Conservation (phyloP, 2,329 filamentous ascomycete species). For the Zelopaecilomyces penicillatus region DNA sequence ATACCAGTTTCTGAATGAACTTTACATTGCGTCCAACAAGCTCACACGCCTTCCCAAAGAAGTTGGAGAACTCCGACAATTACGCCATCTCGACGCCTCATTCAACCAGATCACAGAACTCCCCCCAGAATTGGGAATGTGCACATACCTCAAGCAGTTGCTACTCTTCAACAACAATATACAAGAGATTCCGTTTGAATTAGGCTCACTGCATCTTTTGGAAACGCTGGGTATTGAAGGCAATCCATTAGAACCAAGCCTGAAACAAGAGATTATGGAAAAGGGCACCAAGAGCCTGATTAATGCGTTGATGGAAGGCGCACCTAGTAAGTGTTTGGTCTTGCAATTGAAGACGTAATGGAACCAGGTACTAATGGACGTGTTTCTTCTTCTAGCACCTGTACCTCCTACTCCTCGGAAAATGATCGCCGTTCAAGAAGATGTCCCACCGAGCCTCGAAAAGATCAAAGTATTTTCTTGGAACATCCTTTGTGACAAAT, state of each 20-base stretch:
- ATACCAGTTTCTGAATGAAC: conserved; percentile 82
- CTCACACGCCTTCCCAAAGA: conserved; percentile 68
- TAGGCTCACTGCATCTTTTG: conserved; percentile 81
- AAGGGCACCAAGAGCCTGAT: conserved; percentile 82
- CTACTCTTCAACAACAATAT: conserved; percentile 88
- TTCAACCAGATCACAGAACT: conserved; percentile 76
- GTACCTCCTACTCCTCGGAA: conserved; percentile 68
- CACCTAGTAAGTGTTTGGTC: conserved; percentile 57
- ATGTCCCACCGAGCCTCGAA: conserved; percentile 50
- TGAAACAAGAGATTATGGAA: conserved; percentile 78
- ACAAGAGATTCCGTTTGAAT: conserved; percentile 69
- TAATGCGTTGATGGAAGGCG: conserved; percentile 71
- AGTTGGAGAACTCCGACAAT: conserved; percentile 73
- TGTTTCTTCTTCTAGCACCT: conserved; percentile 48
- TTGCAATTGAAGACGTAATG: neutral
- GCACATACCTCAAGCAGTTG: conserved; percentile 80
- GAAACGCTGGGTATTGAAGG: conserved; percentile 89
- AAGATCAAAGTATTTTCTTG: conserved; percentile 82
- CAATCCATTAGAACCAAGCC: conserved; percentile 68
- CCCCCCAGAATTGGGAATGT: conserved; percentile 91
- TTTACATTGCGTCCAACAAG: conserved; percentile 92
- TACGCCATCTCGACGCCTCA: conserved; percentile 80
- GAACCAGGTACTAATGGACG: conserved; percentile 14
- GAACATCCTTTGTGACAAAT: conserved; percentile 93
- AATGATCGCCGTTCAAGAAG: conserved; percentile 69